Evolutionary conservation across 1,284 basidiomycete genomes (phyloP).

Genomic region (Afroboletus lepidellus): DNA sequence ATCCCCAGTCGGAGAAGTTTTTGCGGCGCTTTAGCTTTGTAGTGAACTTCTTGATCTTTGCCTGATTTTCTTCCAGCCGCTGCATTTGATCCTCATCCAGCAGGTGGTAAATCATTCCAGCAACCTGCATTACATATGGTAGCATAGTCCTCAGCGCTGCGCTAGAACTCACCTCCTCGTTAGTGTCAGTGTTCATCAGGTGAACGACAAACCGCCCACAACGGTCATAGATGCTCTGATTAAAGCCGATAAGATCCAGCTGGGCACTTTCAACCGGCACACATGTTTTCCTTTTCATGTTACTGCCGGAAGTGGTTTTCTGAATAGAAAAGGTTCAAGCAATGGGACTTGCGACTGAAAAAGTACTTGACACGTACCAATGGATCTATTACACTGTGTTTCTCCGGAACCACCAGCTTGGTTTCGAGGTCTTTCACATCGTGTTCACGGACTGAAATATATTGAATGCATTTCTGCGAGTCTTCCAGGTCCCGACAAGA

Average conservation of each 20-base stretch:
- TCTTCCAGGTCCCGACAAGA: background rate
- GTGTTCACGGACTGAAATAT: background rate
- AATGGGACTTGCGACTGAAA: too few species aligned
- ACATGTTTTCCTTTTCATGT: too few species aligned
- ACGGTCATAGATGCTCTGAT: background rate
- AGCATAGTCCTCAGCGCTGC: background rate
- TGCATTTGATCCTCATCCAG: rapidly evolving
- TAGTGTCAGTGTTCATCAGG: background rate
- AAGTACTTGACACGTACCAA: too few species aligned
- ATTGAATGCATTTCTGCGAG: background rate
- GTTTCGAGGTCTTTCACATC: too few species aligned
- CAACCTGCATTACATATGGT: background rate
- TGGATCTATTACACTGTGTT: too few species aligned
- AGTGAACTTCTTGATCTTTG: background rate
- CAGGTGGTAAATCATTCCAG: background rate
- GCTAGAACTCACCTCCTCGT: background rate
- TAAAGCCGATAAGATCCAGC: background rate
- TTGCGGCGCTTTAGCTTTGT: background rate
- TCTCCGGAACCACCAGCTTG: too few species aligned
- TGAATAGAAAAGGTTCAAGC: too few species aligned
- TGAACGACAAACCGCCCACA: background rate
- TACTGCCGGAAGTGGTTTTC: too few species aligned
- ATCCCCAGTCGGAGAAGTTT: background rate
- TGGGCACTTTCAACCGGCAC: too few species aligned
- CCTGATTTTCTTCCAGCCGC: background rate